These are phyloP conservation scores for Microcera coccophila DNA, from an alignment of 2,329 filamentous ascomycete species.

Conservation along the genomic window DNA sequence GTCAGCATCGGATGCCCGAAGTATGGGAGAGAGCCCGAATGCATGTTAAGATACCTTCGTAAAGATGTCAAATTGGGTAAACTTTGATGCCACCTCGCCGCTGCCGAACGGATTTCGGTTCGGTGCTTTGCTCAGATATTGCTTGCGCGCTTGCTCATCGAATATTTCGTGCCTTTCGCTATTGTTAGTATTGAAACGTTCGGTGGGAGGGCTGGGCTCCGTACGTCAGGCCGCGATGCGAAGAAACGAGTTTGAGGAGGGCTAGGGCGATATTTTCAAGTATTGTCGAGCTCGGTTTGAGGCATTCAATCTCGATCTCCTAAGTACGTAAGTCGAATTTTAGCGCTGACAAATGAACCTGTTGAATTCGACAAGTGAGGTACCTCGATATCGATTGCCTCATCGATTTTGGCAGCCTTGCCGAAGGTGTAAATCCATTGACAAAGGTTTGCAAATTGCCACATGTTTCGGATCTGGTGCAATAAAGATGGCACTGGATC, in stretches of 20 bases:
- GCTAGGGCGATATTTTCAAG: slow-evolving; percentile 79
- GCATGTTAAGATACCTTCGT: slow-evolving; percentile 58
- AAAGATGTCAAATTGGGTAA: slow-evolving; percentile 76
- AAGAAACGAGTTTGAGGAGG: slow-evolving; percentile 88
- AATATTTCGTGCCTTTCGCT: slow-evolving; percentile 71
- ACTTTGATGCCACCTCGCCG: slow-evolving; percentile 67
- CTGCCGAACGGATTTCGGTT: slow-evolving; percentile 79
- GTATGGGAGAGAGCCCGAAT: background rate
- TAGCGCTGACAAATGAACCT: background rate
- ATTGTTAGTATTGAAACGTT: slow-evolving; percentile 8
- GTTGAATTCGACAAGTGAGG: background rate
- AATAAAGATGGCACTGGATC: slow-evolving; percentile 35
- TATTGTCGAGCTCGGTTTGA: slow-evolving; percentile 71
- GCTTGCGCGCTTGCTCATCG: slow-evolving; percentile 86
- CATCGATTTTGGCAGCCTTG: slow-evolving; percentile 81
- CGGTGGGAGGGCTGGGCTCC: slow-evolving; percentile 32
- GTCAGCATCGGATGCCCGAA: too few species aligned
- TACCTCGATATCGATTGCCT: slow-evolving; percentile 88
- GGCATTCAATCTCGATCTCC: slow-evolving; percentile 85
- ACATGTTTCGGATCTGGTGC: slow-evolving; percentile 76
- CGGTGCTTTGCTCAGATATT: slow-evolving; percentile 79
- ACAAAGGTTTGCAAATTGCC: slow-evolving; percentile 91
- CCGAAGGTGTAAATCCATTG: slow-evolving; percentile 95
- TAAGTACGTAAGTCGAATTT: slow-evolving; percentile 34
- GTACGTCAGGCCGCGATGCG: slow-evolving; percentile 86